Conservation (phyloP, 169 alveolate species). For the Cryptosporidium ryanae region DNA sequence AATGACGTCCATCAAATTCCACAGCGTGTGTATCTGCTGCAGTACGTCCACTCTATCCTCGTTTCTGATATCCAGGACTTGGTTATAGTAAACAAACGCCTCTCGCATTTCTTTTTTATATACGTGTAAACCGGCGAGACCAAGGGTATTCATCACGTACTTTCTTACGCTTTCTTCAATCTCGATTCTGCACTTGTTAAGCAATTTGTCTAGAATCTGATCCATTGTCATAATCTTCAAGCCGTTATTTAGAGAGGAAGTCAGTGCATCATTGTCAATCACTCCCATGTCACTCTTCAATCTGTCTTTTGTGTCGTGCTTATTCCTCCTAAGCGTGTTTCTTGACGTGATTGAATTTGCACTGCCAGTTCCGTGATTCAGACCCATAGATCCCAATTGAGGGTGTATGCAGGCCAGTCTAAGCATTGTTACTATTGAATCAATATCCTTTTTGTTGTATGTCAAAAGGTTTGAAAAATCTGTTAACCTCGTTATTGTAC, state of each 20-base stretch:
- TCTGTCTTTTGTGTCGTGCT: not conserved
- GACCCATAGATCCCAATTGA: constrained; percentile 79
- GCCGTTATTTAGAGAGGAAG: constrained; percentile 41
- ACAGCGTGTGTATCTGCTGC: constrained; percentile 65
- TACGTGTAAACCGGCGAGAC: constrained; percentile 38
- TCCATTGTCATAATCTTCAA: constrained; percentile 70
- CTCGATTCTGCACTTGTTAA: constrained; percentile 71
- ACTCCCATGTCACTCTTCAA: not conserved
- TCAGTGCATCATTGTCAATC: not conserved
- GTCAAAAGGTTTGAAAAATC: not conserved
- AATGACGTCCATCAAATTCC: constrained; percentile 33
- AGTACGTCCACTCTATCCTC: constrained; percentile 58
- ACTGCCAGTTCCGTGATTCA: not conserved
- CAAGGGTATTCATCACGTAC: constrained; percentile 70
- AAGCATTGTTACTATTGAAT: constrained; percentile 68
- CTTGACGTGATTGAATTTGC: not conserved
- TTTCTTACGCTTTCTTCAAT: constrained; percentile 66
- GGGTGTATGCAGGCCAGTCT: constrained; percentile 81
- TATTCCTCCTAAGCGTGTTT: not conserved
- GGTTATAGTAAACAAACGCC: constrained; percentile 21
- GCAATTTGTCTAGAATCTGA: constrained; percentile 40
- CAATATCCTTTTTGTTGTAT: constrained; percentile 65
- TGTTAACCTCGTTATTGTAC: not conserved
- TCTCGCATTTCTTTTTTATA: constrained; percentile 1
- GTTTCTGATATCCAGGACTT: constrained; percentile 54